Percentiles rank a stretch among this genome's conserved stretches.
phyloP scores from a whole-genome alignment of 2,329 filamentous ascomycete genomes.

The Trichophyton simii region DNA sequence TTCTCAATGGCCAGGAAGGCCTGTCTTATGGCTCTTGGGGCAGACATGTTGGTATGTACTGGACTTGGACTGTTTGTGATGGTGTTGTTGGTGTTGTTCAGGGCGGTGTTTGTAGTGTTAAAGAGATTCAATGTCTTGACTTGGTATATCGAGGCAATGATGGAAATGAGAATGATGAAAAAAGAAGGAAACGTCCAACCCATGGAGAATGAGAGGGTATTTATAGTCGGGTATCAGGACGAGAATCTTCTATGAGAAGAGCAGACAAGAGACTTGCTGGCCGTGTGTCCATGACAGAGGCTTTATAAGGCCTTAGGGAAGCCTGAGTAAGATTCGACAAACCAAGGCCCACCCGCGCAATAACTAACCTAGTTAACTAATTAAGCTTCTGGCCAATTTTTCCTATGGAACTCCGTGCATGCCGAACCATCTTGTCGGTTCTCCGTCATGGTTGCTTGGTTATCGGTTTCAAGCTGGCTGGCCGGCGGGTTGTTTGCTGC shows the following conservation, averaged over 20 bases:
- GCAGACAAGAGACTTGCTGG: not conserved
- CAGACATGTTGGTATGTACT: slow-evolving; percentile 40
- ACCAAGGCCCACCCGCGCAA: not conserved
- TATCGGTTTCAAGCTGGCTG: too few relatives aligned
- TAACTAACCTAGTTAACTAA: not conserved
- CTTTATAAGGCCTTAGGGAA: not conserved
- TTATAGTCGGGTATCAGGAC: not conserved
- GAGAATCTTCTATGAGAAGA: not conserved
- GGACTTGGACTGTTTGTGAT: not conserved
- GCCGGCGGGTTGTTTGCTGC: not conserved
- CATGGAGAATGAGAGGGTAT: not conserved
- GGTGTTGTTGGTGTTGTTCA: not conserved
- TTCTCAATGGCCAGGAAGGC: slow-evolving; percentile 76
- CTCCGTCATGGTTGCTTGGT: not conserved
- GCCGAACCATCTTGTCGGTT: not conserved
- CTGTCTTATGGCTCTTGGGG: slow-evolving; percentile 65
- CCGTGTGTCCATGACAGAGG: too few relatives aligned
- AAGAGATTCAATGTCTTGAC: not conserved
- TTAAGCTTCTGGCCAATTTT: not conserved
- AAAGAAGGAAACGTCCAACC: not conserved
- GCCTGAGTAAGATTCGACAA: not conserved
- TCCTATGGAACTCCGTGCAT: not conserved
- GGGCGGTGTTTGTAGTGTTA: not conserved
- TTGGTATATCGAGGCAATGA: not conserved
- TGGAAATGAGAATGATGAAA: not conserved